A percentile compares a stretch with the other conserved stretches of the same genome.
phyloP scores from a whole-genome alignment of 1,139 yeast genomes.

The Geotrichum cucujoidarum region DNA sequence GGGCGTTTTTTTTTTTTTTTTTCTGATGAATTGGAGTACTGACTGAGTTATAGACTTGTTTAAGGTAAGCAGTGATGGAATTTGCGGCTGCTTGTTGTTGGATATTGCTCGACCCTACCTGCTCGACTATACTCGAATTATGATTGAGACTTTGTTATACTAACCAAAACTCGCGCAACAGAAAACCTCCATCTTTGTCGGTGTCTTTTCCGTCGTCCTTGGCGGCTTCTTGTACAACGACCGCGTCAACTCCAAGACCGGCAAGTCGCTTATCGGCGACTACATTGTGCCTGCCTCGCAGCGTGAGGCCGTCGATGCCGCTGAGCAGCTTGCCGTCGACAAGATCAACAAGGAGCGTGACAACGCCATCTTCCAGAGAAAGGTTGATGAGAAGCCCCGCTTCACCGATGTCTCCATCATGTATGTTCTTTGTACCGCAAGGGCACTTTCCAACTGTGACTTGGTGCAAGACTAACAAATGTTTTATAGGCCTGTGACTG shows the following conservation, averaged over 20 bases:
- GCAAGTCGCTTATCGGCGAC: constrained; percentile 30
- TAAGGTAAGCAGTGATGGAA: constrained; percentile 7
- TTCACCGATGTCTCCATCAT: constrained; percentile 16
- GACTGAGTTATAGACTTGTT: constrained; percentile 4
- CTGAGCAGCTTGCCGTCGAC: constrained; percentile 25
- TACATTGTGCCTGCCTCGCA: constrained; percentile 25
- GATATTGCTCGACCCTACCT: too few species aligned
- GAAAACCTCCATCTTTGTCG: constrained; percentile 25
- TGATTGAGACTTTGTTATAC: neutral
- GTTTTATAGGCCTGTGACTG: constrained; percentile 27
- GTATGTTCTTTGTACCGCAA: constrained; percentile 10
- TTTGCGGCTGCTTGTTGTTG: too few species aligned
- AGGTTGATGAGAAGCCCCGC: constrained; percentile 9
- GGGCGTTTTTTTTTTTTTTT: neutral
- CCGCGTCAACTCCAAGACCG: constrained; percentile 25
- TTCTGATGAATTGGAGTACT: too few species aligned
- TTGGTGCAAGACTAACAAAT: neutral
- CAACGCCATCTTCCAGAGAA: constrained; percentile 12
- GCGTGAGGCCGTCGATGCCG: constrained; percentile 23
- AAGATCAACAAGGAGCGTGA: constrained; percentile 7
- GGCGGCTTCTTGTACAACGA: constrained; percentile 29
- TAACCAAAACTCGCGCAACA: constrained; percentile 1
- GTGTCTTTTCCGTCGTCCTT: constrained; percentile 25
- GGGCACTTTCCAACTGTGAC: neutral
- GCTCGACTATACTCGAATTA: too few species aligned